Conservation (phyloP, 1,284 basidiomycete genomes). For the Filobasidium uniguttulatum region DNA sequence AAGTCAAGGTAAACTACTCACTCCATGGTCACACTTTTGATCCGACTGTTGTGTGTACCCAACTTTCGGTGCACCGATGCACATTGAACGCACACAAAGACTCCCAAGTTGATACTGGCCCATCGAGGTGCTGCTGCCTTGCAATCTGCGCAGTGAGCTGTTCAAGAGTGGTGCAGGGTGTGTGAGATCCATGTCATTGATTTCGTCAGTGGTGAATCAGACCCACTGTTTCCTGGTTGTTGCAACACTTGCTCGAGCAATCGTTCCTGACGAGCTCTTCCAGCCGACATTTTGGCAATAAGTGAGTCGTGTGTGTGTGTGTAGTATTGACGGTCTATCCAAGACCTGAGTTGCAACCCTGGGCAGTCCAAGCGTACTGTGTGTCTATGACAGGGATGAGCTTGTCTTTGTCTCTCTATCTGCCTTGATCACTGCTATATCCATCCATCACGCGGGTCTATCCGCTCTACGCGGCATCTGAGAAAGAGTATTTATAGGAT, state of each 20-base stretch:
- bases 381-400: no score
- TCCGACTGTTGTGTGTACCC: slow-evolving; percentile 34
- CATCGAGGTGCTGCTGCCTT: slow-evolving; percentile 30
- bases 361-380: no score
- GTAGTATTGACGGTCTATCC: no score
- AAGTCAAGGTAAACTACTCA: not conserved
- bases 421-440: no score
- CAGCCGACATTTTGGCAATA: slow-evolving; percentile 4
- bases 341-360: no score
- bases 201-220: not conserved
- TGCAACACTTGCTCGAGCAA: slow-evolving; percentile 32
- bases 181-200: not conserved
- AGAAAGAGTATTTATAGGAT: no score
- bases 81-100: slow-evolving; percentile 16
- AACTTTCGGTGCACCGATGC: slow-evolving; percentile 33
- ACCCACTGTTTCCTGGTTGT: slow-evolving; percentile 33
- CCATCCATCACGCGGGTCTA: no score
- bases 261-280: slow-evolving; percentile 28
- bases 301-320: no score
- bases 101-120: slow-evolving; percentile 30
- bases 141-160: slow-evolving; percentile 36
- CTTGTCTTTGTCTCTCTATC: no score
- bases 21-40: slow-evolving; percentile 36
- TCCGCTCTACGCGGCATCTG: no score
- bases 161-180: not conserved